Evolutionary conservation across 1,284 basidiomycete species (phyloP), one percentile per base, ranked within the genome.

Genomic region (Melampsora americana): DNA sequence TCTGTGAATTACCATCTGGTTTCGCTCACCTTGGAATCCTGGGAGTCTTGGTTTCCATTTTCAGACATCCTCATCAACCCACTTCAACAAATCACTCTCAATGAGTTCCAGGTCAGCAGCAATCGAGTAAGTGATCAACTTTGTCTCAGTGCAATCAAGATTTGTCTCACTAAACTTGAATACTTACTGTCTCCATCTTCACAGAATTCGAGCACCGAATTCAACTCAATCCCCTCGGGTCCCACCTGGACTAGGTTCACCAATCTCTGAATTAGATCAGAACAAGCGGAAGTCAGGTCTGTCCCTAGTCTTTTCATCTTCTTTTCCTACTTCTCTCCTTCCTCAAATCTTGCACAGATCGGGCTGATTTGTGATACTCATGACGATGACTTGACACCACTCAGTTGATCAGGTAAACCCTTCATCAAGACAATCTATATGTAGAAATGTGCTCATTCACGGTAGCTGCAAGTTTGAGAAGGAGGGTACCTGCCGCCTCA

Each of bases 61-160:
- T 14, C 12, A 42, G 42, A 42, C 14, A 42, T 42, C 42, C 11
- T 42, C 42, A 42, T 42, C 42, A 42, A 42, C 11, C 14, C 42
- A 42, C 42, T 12, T 42, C 42, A 42, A 12, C 42, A 42, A 42
- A 42, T 14, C 9, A n/a, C 53, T 56, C 28, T 28, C 53, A 56
- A 71, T 71, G 69, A 48, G 60, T 28, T 50, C 69, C 23, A 71
- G 69, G 50, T 71, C 69, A 35, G 69, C 69, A 60, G 56, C 69
- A 61, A 60, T 71, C 59, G 35, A 71, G 69, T 64, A 42, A 32
- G 3, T 39, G n/a, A 30, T 14, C n/a, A 6, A 48, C 30, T 48
- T 23, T 12, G 39, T 9, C 32, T 26, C 9, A 7, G 46, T 23
- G 1, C 23, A 26, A 42, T 3, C 28, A 26, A 14, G 5, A 66